Evolutionary conservation across 768 basidiomycete species (phyloP).

Genomic region (Suillus occidentalis): DNA sequence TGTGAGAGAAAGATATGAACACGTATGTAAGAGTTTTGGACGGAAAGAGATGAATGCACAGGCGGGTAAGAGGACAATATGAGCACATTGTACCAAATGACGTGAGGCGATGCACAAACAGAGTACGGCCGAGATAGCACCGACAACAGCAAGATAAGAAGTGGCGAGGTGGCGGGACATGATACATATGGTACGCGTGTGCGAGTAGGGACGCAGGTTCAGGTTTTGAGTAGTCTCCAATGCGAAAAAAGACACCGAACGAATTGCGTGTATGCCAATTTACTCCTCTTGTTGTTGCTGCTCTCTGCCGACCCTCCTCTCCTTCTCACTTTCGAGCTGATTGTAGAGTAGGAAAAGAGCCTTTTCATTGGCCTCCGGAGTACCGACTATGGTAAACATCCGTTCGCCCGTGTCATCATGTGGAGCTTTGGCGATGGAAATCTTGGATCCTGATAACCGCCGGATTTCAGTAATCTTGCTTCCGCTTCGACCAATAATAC

Average conservation of each 20-base stretch:
- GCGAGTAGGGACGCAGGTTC: slow-evolving; percentile 8
- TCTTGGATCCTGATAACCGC: slow-evolving; percentile 95
- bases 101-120: slow-evolving; percentile 13
- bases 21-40: slow-evolving; percentile 16
- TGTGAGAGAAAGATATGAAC: slow-evolving; percentile 1
- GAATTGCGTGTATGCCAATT: slow-evolving; percentile 5
- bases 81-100: slow-evolving; percentile 16
- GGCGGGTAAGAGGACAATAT: slow-evolving; percentile 22
- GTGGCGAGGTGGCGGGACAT: slow-evolving; percentile 25
- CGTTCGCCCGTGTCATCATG: slow-evolving; percentile 99
- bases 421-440: slow-evolving; percentile 98
- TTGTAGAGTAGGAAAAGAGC: slow-evolving; percentile 97
- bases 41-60: slow-evolving; percentile 22
- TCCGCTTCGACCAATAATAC: slow-evolving; percentile 93
- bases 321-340: slow-evolving; percentile 95
- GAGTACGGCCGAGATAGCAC: slow-evolving; percentile 10
- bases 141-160: slow-evolving; percentile 30
- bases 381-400: slow-evolving; percentile 99
- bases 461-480: slow-evolving; percentile 99
- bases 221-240: slow-evolving; percentile 12
- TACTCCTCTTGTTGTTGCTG: slow-evolving; percentile 69
- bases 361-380: slow-evolving; percentile 96
- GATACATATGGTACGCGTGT: slow-evolving; percentile 13
- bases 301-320: slow-evolving; percentile 85
- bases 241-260: slow-evolving; percentile 3